These are phyloP conservation scores for Pseudocercospora fuligena DNA, from an alignment of 2,329 filamentous ascomycete genomes.

Conservation along the genomic window DNA sequence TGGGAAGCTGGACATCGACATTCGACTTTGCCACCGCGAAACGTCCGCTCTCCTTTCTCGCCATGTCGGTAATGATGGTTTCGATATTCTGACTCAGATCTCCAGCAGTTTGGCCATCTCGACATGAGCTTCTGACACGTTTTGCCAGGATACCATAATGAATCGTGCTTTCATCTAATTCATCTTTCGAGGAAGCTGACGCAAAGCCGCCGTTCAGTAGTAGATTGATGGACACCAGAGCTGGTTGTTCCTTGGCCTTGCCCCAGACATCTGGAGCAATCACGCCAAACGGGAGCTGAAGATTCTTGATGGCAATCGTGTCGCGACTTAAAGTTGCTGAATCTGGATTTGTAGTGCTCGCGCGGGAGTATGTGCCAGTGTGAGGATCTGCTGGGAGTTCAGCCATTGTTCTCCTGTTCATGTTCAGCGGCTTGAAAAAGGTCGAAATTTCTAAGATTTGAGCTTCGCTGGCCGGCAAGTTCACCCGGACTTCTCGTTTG, in stretches of 20 bases:
- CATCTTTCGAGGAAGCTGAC: conserved; percentile 63
- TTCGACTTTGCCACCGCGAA: conserved; percentile 30
- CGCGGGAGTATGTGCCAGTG: neutral
- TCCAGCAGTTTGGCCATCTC: conserved; percentile 24
- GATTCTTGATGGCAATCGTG: conserved; percentile 64
- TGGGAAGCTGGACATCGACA: conserved; percentile 61
- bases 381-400: neutral
- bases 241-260: conserved; percentile 65
- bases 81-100: conserved; percentile 32
- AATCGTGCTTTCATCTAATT: conserved; percentile 70
- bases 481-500: neutral
- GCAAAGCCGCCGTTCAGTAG: conserved; percentile 61
- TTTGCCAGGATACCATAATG: conserved; percentile 77
- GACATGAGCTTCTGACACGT: conserved; percentile 49
- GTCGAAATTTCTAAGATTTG: neutral
- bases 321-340: neutral
- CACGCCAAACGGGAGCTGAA: conserved; percentile 61
- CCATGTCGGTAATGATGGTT: conserved; percentile 30
- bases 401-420: neutral
- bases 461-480: neutral
- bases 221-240: conserved; percentile 64
- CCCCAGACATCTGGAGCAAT: conserved; percentile 71
- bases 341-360: neutral
- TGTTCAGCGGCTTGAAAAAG: neutral
- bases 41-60: conserved; percentile 32